These are phyloP conservation scores for Cryphonectria parasitica DNA, from an alignment of 2,329 filamentous ascomycete genomes.

Conservation along the genomic window DNA sequence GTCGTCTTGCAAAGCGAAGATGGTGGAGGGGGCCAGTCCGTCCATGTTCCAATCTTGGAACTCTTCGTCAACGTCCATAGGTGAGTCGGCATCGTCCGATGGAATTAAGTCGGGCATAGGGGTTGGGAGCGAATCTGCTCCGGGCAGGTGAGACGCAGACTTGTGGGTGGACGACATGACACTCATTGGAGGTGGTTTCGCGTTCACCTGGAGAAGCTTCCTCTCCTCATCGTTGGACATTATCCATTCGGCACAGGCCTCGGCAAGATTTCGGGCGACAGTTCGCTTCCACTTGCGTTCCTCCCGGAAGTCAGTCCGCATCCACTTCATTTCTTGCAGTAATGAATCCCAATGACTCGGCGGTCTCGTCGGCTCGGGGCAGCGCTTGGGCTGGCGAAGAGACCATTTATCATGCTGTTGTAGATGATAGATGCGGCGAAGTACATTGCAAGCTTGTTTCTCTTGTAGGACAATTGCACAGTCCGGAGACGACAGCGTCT, in stretches of 20 bases:
- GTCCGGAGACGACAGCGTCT: conserved; percentile 86
- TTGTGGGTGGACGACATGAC: conserved; percentile 17
- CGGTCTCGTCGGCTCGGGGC: conserved; percentile 76
- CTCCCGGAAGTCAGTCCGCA: conserved; percentile 93
- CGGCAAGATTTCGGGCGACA: conserved; percentile 77
- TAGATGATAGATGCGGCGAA: conserved; percentile 85
- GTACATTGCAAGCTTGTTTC: conserved; percentile 82
- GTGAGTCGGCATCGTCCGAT: conserved; percentile 65
- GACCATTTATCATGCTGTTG: conserved; percentile 95
- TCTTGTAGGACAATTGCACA: conserved; percentile 83
- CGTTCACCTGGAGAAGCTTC: conserved; percentile 69
- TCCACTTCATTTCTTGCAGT: conserved; percentile 93
- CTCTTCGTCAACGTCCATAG: conserved; percentile 49
- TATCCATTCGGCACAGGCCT: conserved; percentile 84
- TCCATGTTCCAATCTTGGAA: conserved; percentile 39
- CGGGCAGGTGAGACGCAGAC: conserved; percentile 21
- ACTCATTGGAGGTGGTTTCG: conserved; percentile 48
- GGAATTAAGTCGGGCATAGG: conserved; percentile 70
- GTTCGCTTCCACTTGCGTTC: conserved; percentile 93
- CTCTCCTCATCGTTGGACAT: conserved; percentile 66
- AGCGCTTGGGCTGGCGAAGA: conserved; percentile 83
- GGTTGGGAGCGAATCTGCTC: conserved; percentile 45
- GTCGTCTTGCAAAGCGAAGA: conserved; percentile 81
- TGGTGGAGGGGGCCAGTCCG: conserved; percentile 70
- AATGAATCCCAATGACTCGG: conserved; percentile 84